Evolutionary conservation across 2,329 filamentous ascomycete species (phyloP).

Genomic region (Fusarium camptoceras): DNA sequence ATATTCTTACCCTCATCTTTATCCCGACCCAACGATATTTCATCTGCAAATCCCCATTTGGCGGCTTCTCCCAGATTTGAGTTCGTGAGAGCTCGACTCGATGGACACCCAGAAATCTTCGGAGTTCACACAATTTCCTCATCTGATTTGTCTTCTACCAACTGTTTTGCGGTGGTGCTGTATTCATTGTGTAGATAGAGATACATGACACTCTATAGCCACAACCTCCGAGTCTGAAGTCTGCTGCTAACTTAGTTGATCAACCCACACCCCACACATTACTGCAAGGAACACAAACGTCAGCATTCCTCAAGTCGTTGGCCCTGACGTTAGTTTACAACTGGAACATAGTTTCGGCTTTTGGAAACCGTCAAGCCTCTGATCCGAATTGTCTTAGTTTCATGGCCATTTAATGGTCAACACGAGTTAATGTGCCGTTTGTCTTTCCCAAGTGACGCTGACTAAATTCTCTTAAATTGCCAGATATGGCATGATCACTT

Average conservation of each 20-base stretch:
- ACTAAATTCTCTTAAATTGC: conserved; percentile 5
- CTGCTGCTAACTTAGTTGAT: not conserved
- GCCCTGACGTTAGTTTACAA: conserved; percentile 26
- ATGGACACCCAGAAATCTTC: not conserved
- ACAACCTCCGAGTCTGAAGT: not conserved
- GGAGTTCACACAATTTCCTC: not conserved
- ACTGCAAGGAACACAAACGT: conserved; percentile 23
- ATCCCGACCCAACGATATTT: not conserved
- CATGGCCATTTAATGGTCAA: conserved; percentile 14
- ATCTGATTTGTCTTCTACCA: not conserved
- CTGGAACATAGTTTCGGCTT: not conserved
- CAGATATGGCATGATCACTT: not conserved
- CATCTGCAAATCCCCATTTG: not conserved
- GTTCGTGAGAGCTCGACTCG: not conserved
- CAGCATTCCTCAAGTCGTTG: conserved; percentile 11
- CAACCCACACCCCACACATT: conserved; percentile 6
- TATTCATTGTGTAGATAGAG: not conserved
- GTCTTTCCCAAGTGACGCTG: conserved; percentile 4
- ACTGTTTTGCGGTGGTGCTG: not conserved
- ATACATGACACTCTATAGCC: conserved; percentile 15
- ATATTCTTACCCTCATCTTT: not conserved
- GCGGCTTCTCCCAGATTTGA: not conserved
- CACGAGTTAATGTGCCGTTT: conserved; percentile 4
- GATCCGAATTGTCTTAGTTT: conserved; percentile 1
- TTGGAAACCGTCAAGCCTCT: conserved; percentile 26